A percentile compares a stretch with the other conserved stretches of the same genome.
These are phyloP conservation scores for Diutina neorugosa DNA, from an alignment of 1,139 yeast species.

Conservation along the genomic window DNA sequence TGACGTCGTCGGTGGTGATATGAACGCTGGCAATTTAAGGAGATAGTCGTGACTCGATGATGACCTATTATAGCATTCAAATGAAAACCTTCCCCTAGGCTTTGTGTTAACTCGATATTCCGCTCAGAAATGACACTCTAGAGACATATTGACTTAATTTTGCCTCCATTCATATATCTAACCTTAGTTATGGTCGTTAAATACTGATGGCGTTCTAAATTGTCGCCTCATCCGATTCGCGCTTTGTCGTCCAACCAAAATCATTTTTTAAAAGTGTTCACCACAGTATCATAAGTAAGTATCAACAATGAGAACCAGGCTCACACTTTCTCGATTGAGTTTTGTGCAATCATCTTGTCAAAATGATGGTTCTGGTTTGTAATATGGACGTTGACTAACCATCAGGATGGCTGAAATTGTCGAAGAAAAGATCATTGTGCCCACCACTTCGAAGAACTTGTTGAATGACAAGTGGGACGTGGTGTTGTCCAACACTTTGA, in stretches of 20 bases:
- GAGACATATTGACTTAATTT: no score
- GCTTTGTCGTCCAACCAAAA: neutral
- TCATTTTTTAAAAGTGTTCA: neutral
- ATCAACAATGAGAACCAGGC: neutral
- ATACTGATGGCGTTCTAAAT: neutral
- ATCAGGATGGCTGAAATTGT: constrained; percentile 1
- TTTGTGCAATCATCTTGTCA: neutral
- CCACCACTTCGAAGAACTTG: constrained; percentile 50
- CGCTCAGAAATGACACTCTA: no score
- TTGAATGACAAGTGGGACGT: constrained; percentile 94
- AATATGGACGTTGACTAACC: neutral
- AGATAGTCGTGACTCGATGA: no score
- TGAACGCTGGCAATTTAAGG: no score
- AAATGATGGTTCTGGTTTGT: neutral
- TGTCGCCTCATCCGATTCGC: neutral
- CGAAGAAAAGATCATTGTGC: neutral
- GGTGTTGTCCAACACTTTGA: constrained; percentile 85
- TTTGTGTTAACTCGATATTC: no score
- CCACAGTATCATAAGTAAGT: neutral
- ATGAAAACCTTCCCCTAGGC: no score
- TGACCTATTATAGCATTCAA: no score
- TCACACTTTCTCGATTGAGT: neutral
- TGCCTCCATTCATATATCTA: no score
- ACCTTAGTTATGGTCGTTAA: neutral
- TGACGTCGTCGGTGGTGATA: no score